These are phyloP conservation scores for Camellia japonica DNA, from an alignment of 148 eudicot species.

Conservation along the genomic window DNA sequence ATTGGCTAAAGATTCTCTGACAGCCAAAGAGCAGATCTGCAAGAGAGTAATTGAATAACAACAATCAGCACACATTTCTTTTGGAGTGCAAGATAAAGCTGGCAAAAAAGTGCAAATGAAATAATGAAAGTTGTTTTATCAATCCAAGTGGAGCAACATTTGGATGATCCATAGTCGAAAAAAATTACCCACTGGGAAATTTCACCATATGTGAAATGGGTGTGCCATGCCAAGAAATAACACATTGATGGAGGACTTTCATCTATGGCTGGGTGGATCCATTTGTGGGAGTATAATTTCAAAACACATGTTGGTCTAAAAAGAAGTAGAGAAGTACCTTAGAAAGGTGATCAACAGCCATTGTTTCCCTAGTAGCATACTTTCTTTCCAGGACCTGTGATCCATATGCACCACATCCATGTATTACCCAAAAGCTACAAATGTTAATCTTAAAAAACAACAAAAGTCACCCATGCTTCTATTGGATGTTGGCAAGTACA, in stretches of 20 bases:
- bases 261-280: background rate
- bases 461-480: background rate
- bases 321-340: slow-evolving; percentile 35
- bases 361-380: slow-evolving; percentile 42
- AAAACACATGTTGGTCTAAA: background rate
- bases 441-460: background rate
- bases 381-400: slow-evolving; percentile 73
- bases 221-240: background rate
- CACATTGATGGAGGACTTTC: slow-evolving; percentile 7
- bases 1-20: slow-evolving; percentile 76
- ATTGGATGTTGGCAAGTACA: background rate
- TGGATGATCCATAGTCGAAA: slow-evolving; percentile 10
- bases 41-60: slow-evolving; percentile 12
- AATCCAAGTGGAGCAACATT: slow-evolving; percentile 14
- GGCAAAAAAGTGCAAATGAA: background rate
- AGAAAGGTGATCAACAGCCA: slow-evolving; percentile 61
- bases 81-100: background rate
- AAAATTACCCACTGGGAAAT: slow-evolving; percentile 8
- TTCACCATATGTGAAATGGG: background rate
- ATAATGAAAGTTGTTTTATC: background rate
- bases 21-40: slow-evolving; percentile 87
- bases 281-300: background rate
- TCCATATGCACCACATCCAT: slow-evolving; percentile 11
- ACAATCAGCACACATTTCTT: background rate
- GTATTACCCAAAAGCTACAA: background rate